Percentiles rank a stretch among this genome's conserved stretches.
phyloP scores from a whole-genome alignment of 768 basidiomycete genomes.

The Kwoniella sp. region DNA sequence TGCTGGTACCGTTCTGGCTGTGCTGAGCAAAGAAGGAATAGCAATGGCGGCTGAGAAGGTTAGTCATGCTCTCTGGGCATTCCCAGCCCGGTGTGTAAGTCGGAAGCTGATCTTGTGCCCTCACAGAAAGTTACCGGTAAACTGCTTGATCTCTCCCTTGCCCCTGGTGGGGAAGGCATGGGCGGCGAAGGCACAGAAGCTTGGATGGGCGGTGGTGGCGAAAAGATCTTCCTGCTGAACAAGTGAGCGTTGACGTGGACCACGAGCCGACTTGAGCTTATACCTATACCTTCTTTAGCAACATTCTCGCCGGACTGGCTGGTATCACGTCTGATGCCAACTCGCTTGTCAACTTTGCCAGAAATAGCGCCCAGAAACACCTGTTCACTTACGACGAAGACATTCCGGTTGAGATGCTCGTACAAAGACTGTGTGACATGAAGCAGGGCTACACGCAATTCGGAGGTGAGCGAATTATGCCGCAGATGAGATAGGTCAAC shows the following conservation, averaged over 20 bases:
- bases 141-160: constrained; percentile 80
- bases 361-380: constrained; percentile 84
- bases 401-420: constrained; percentile 93
- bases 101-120: background rate
- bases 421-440: constrained; percentile 88
- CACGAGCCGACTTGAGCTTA: too few relatives aligned
- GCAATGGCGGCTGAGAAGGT: constrained; percentile 50
- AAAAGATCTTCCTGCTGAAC: constrained; percentile 96
- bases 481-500: too few relatives aligned
- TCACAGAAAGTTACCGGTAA: constrained; percentile 96
- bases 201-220: constrained; percentile 76
- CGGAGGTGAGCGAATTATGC: constrained; percentile 61
- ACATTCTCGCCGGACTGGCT: constrained; percentile 90
- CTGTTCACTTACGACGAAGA: constrained; percentile 89
- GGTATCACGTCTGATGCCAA: constrained; percentile 96
- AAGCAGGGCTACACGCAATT: constrained; percentile 99
- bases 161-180: constrained; percentile 75
- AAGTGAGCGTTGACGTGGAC: too few relatives aligned
- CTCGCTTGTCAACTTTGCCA: constrained; percentile 90
- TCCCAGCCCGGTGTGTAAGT: background rate
- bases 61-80: background rate
- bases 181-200: constrained; percentile 50
- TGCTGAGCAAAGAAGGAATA: constrained; percentile 50
- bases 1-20: constrained; percentile 60
- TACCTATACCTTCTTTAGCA: too few relatives aligned